Conservation (phyloP, 1,284 basidiomycete genomes). For the Papiliotrema fonsecae region DNA sequence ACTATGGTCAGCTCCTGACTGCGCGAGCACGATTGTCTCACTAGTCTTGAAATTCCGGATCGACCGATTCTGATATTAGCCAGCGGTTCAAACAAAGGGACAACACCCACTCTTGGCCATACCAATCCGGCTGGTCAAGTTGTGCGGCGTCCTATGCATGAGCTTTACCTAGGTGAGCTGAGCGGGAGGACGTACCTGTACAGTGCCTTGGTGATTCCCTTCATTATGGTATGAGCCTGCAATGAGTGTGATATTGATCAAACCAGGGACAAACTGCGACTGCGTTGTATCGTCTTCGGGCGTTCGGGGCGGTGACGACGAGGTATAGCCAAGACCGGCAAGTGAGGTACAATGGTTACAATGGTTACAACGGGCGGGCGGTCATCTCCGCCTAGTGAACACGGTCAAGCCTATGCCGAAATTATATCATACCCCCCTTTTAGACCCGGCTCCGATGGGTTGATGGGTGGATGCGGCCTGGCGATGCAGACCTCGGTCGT, state of each 20-base stretch:
- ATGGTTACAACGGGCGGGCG: too few relatives aligned
- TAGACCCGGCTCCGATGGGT: too few relatives aligned
- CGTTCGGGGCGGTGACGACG: constrained; percentile 4
- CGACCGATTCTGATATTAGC: constrained; percentile 61
- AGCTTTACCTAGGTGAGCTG: background rate
- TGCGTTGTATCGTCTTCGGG: too few relatives aligned
- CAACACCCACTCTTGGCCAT: constrained; percentile 76
- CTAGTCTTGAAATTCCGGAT: constrained; percentile 67
- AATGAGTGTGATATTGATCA: background rate
- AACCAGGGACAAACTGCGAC: background rate
- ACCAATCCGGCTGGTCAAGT: constrained; percentile 76
- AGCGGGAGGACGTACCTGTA: constrained; percentile 14
- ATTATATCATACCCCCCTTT: too few relatives aligned
- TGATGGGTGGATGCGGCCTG: too few relatives aligned
- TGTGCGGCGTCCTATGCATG: constrained; percentile 66
- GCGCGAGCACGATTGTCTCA: constrained; percentile 13
- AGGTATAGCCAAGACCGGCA: background rate
- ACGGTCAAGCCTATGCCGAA: too few relatives aligned
- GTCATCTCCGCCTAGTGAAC: too few relatives aligned
- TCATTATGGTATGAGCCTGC: background rate
- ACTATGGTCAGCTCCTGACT: constrained; percentile 18
- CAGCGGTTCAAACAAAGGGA: background rate
- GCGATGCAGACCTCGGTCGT: too few relatives aligned
- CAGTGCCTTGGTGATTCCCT: constrained; percentile 17
- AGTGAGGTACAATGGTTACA: too few relatives aligned